These are phyloP conservation scores for Sanguinoderma infundibulare DNA, from an alignment of 1,284 basidiomycete genomes.

Conservation along the genomic window DNA sequence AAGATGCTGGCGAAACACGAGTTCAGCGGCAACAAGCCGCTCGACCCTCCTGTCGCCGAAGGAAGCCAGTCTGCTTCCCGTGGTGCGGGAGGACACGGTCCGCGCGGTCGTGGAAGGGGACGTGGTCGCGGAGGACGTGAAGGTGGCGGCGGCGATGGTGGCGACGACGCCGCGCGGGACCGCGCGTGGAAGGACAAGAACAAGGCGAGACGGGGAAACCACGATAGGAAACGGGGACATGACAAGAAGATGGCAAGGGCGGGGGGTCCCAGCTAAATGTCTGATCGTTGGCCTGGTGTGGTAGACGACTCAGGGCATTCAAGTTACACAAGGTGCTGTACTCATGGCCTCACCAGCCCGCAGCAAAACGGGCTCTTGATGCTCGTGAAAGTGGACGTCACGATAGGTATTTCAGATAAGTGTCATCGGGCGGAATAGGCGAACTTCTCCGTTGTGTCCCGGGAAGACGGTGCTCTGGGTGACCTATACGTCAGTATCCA, in stretches of 20 bases:
- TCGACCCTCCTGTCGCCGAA: slow-evolving; percentile 20
- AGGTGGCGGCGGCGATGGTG: slow-evolving; percentile 32
- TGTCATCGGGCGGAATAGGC: no score
- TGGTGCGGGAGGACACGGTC: slow-evolving; percentile 31
- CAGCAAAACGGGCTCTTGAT: no score
- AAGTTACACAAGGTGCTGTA: neutral
- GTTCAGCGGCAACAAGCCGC: slow-evolving; percentile 64
- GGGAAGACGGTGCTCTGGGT: no score
- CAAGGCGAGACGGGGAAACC: slow-evolving; percentile 66
- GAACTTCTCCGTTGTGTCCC: no score
- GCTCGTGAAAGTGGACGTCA: no score
- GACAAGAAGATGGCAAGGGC: slow-evolving; percentile 76
- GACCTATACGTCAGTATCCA: no score
- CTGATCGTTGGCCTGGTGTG: no score
- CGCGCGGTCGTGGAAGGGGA: slow-evolving; percentile 37
- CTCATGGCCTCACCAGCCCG: no score
- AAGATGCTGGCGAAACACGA: slow-evolving; percentile 74
- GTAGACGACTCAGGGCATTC: no score
- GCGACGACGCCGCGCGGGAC: slow-evolving; percentile 45
- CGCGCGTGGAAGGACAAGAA: slow-evolving; percentile 73
- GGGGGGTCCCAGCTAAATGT: slow-evolving; percentile 40
- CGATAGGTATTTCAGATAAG: no score
- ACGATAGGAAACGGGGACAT: slow-evolving; percentile 69
- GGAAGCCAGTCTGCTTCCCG: slow-evolving; percentile 20
- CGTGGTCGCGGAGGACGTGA: slow-evolving; percentile 39